phyloP scores from a whole-genome alignment of 2,329 filamentous ascomycete species.

The Penicillium sp. region DNA sequence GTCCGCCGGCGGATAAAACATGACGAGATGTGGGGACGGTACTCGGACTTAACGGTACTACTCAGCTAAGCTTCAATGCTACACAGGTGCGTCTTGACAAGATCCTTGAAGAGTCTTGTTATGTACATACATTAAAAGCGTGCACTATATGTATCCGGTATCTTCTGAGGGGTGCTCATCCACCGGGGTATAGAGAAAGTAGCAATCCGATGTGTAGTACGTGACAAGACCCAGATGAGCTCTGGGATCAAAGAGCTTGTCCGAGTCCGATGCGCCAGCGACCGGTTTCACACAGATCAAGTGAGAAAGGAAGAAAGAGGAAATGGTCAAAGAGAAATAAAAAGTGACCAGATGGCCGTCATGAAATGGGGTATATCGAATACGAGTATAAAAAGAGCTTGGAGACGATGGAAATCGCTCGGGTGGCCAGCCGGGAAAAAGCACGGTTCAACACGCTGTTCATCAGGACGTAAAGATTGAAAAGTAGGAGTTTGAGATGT shows the following conservation, averaged over 20 bases:
- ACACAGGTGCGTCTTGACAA: not conserved
- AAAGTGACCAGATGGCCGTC: constrained; percentile 24
- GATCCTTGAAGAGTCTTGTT: constrained; percentile 24
- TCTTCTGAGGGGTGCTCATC: constrained; percentile 13
- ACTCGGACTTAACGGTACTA: not conserved
- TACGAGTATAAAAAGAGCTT: constrained; percentile 21
- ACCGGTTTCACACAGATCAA: constrained; percentile 18
- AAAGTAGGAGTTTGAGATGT: constrained; percentile 14
- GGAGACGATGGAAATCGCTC: not conserved
- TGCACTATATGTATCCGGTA: constrained; percentile 25
- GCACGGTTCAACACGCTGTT: constrained; percentile 33
- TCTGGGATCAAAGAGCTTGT: constrained; percentile 11
- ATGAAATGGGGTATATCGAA: constrained; percentile 35
- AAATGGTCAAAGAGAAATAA: constrained; percentile 17
- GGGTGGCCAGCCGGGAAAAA: constrained; percentile 17
- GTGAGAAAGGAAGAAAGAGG: constrained; percentile 9
- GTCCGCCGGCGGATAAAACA: constrained; percentile 13
- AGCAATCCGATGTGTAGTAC: constrained; percentile 16
- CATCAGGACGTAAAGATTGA: constrained; percentile 41
- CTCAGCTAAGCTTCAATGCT: too few species aligned
- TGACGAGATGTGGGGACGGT: constrained; percentile 13
- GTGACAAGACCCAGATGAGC: constrained; percentile 22
- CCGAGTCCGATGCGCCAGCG: constrained; percentile 23
- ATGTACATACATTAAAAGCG: constrained; percentile 36
- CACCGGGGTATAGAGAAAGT: constrained; percentile 7